These are phyloP conservation scores for Hexamita inflata DNA, from an alignment of 208 protist species.

Conservation along the genomic window DNA sequence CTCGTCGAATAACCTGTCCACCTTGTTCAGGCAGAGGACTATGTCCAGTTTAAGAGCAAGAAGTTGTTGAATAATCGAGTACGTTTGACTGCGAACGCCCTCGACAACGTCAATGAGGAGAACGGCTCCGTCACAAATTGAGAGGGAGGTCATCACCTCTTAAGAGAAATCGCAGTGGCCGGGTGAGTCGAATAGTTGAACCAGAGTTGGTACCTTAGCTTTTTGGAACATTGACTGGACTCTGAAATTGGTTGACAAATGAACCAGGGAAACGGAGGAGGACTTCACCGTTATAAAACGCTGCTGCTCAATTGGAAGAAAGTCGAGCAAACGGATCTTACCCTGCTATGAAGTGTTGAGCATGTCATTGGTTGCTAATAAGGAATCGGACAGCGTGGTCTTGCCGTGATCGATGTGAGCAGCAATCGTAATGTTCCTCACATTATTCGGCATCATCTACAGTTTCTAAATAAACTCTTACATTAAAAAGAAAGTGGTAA, in stretches of 20 bases:
- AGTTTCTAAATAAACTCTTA: conserved; percentile 8
- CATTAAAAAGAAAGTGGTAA: not conserved
- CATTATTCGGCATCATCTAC: not conserved
- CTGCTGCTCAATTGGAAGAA: conserved; percentile 14
- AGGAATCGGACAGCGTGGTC: conserved; percentile 29
- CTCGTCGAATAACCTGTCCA: not conserved
- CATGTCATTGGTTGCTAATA: conserved; percentile 21
- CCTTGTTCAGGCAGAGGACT: conserved; percentile 10
- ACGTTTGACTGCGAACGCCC: not conserved
- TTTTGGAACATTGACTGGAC: not conserved
- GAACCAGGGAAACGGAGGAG: conserved; percentile 26
- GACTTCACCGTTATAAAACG: conserved; percentile 35
- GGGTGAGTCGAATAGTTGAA: conserved; percentile 31
- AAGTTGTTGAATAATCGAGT: not conserved
- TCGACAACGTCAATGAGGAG: conserved; percentile 31
- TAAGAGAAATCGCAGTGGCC: conserved; percentile 31
- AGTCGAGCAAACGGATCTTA: conserved; percentile 17
- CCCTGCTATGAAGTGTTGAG: not conserved
- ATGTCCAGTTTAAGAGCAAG: not conserved
- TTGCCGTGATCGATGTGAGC: conserved; percentile 33
- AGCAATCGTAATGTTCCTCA: not conserved
- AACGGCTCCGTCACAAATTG: conserved; percentile 28
- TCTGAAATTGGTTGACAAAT: conserved; percentile 4
- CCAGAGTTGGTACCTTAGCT: not conserved
- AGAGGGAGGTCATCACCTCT: conserved; percentile 22